Evolutionary conservation across 192 early-diverging fungal genomes (phyloP), one percentile per base, ranked within the genome.

Genomic region (Linnemannia hyalina): DNA sequence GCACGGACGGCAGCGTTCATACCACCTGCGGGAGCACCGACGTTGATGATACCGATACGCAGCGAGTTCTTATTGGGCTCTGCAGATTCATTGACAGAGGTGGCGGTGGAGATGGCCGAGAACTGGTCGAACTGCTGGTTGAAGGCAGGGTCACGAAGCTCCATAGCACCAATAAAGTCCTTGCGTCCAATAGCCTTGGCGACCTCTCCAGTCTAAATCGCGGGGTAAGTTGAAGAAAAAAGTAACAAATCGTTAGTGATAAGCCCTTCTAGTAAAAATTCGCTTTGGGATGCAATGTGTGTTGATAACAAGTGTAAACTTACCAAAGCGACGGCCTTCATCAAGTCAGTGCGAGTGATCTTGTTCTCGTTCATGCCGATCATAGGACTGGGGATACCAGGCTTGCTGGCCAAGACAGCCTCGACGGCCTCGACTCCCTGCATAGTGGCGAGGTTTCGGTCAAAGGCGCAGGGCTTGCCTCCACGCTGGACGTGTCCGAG

Each of bases 401-500:
- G 96, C 40, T 91, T 98, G 20, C 96, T 92, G 44, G 91, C 91
- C 77, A 99, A 80, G 29, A 98, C 96, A 20, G 97, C 98, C 69
- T 99, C 96, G 26, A 99, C 95, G 16, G 98, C 98, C 82, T 96
- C 96, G 22, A 95, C 96, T 71, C 97, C 97, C 89, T 99, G 98
- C 76, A 97, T 93, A 4, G 97, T 99, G 36, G 95, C 97, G 79
- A 99, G 85, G 83, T 96, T 97, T 44, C 98, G 93, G 89, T 99
- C 98, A 88, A 93, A 98, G 46, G 95, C 94, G 80, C 94, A 94
- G 15, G 98, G 97, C 10, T 93, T 91, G 16, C 98, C 98, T 82
- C 98, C 98, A 68, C 98, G 92, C 90, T 99, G 98, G 40, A 97
- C 96, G 80, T 99, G 98, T 18, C 98, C 98, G 49, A 99, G 89